These are phyloP conservation scores for Fusarium sp. DNA, from an alignment of 2,329 filamentous ascomycete genomes.

Conservation along the genomic window DNA sequence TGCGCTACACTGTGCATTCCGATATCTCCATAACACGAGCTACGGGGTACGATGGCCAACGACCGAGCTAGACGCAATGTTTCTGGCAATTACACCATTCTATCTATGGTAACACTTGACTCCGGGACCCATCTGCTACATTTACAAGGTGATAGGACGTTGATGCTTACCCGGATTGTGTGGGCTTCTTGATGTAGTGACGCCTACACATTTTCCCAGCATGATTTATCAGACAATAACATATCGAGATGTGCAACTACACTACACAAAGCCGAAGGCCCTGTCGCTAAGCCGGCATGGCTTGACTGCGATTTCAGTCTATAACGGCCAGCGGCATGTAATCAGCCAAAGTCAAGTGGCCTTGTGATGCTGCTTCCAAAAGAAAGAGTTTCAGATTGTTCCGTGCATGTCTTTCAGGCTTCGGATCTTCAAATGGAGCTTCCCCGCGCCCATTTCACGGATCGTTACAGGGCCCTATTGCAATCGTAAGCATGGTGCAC, in stretches of 20 bases:
- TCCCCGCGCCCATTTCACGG: conserved; percentile 30
- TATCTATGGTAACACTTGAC: conserved; percentile 41
- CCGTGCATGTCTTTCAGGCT: conserved; percentile 31
- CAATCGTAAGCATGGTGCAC: conserved; percentile 16
- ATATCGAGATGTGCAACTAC: conserved; percentile 43
- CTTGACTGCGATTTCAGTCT: conserved; percentile 39
- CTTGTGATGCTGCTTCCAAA: conserved; percentile 39
- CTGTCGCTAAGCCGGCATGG: conserved; percentile 10
- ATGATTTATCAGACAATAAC: conserved; percentile 40
- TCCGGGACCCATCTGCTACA: conserved; percentile 25
- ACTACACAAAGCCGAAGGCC: conserved; percentile 24
- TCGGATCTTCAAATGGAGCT: conserved; percentile 32
- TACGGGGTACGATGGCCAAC: conserved; percentile 30
- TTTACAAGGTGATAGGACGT: conserved; percentile 18
- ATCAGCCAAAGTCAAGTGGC: conserved; percentile 41
- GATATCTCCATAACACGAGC: conserved; percentile 40
- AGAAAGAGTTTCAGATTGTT: conserved; percentile 35
- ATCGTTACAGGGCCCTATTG: conserved; percentile 31
- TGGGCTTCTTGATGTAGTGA: conserved; percentile 37
- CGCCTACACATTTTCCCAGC: conserved; percentile 39
- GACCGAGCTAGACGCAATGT: conserved; percentile 23
- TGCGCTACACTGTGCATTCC: conserved; percentile 25
- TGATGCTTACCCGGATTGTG: conserved; percentile 15
- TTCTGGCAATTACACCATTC: conserved; percentile 39
- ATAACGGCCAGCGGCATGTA: conserved; percentile 42